Evolutionary conservation across 2,329 filamentous ascomycete species (phyloP).

Genomic region (Rhynchosporium agropyri): DNA sequence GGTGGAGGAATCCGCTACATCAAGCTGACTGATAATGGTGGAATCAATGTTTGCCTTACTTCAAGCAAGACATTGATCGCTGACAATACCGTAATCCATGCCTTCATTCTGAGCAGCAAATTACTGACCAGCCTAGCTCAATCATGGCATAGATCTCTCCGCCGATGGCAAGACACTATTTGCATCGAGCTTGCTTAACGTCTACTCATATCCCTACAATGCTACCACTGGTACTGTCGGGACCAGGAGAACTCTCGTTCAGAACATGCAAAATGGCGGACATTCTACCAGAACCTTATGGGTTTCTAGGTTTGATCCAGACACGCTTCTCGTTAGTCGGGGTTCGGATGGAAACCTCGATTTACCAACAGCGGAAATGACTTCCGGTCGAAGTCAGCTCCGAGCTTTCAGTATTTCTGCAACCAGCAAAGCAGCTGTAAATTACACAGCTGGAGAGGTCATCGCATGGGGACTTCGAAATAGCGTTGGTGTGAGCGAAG

Average conservation of each 20-base stretch:
- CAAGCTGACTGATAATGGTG: conserved; percentile 22
- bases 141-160: conserved; percentile 26
- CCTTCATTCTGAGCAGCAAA: background rate
- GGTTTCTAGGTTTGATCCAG: conserved; percentile 18
- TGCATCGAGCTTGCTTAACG: conserved; percentile 15
- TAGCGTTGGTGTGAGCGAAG: conserved; percentile 20
- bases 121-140: conserved; percentile 19
- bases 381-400: conserved; percentile 20
- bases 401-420: conserved; percentile 22
- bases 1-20: conserved; percentile 22
- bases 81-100: conserved; percentile 17
- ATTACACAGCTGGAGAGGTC: conserved; percentile 19
- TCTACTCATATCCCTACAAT: conserved; percentile 25
- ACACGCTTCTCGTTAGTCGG: conserved; percentile 21
- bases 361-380: conserved; percentile 10
- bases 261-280: conserved; percentile 21
- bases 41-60: conserved; percentile 21
- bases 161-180: conserved; percentile 27
- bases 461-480: conserved; percentile 28
- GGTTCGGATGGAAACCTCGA: conserved; percentile 27
- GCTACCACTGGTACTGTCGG: conserved; percentile 17
- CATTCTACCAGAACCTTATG: conserved; percentile 25
- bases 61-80: conserved; percentile 21
- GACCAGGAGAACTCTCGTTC: conserved; percentile 21
- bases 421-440: conserved; percentile 1